phyloP scores from a whole-genome alignment of 352 stramenopile genomes.

The Phytophthora nicotianae region DNA sequence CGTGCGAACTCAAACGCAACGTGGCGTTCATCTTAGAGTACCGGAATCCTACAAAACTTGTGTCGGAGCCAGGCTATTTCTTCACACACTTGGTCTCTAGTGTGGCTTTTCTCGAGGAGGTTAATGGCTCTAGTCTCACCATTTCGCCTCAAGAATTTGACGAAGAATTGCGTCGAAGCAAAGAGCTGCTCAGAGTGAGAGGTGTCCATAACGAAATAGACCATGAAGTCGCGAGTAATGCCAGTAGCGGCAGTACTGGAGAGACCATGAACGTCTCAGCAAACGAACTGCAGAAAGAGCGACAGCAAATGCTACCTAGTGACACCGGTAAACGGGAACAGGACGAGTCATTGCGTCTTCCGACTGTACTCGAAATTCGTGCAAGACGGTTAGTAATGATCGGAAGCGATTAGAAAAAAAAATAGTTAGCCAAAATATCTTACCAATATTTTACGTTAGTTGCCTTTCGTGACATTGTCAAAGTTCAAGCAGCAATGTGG shows the following conservation, averaged over 20 bases:
- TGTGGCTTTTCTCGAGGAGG: conserved; percentile 79
- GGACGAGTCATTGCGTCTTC: conserved; percentile 22
- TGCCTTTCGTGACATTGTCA: conserved; percentile 12
- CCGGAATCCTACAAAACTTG: conserved; percentile 62
- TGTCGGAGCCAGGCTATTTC: conserved; percentile 92
- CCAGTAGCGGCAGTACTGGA: conserved; percentile 13
- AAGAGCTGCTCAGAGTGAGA: conserved; percentile 23
- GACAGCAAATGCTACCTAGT: conserved; percentile 3
- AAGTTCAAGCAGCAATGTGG: background rate
- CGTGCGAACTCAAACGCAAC: conserved; percentile 81
- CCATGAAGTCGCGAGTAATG: conserved; percentile 23
- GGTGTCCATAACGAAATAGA: conserved; percentile 26
- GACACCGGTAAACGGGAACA: conserved; percentile 6
- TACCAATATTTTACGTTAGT: background rate
- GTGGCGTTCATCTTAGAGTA: conserved; percentile 90
- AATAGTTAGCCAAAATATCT: background rate
- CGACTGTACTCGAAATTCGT: conserved; percentile 49
- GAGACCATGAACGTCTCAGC: conserved; percentile 3
- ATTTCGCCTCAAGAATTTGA: conserved; percentile 83
- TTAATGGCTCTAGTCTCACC: conserved; percentile 70
- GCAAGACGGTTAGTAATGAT: conserved; percentile 36
- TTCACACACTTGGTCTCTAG: conserved; percentile 91
- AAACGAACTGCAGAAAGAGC: conserved; percentile 15
- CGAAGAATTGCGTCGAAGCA: conserved; percentile 48
- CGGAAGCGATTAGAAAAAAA: background rate